phyloP scores from a whole-genome alignment of 208 protist species.

The Trypanosoma platydactyli region DNA sequence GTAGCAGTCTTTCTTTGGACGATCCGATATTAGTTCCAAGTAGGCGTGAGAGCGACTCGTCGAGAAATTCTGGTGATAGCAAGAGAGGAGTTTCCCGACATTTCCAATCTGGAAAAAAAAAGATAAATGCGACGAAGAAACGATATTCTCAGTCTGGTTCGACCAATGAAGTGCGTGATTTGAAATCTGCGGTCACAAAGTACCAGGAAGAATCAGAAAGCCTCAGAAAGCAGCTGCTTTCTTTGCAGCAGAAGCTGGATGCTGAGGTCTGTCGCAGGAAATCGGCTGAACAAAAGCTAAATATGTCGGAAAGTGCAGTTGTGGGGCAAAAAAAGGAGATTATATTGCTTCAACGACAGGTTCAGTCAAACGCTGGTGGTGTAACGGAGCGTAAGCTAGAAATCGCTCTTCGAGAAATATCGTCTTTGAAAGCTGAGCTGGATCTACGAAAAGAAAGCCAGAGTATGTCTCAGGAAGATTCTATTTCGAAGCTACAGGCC shows the following conservation, averaged over 20 bases:
- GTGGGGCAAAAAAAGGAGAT: slow-evolving; percentile 48
- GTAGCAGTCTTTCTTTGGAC: too few species aligned
- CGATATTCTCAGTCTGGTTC: neutral
- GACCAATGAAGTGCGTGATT: slow-evolving; percentile 2
- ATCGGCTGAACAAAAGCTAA: slow-evolving; percentile 29
- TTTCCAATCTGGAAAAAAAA: too few species aligned
- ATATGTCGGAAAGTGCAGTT: slow-evolving; percentile 32
- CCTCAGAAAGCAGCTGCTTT: slow-evolving; percentile 7
- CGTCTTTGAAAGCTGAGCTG: slow-evolving; percentile 12
- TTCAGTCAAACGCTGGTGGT: slow-evolving; percentile 13
- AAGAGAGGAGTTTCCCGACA: too few species aligned
- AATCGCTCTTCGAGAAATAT: slow-evolving; percentile 13
- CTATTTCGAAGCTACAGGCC: slow-evolving; percentile 18
- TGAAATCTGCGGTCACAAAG: neutral
- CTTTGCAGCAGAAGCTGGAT: slow-evolving; percentile 16
- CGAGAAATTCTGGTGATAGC: too few species aligned
- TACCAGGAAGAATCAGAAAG: slow-evolving; percentile 2
- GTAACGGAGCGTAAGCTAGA: slow-evolving; percentile 10
- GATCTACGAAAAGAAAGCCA: neutral
- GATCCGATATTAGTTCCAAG: too few species aligned
- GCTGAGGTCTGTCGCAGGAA: slow-evolving; percentile 13
- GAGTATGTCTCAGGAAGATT: neutral
- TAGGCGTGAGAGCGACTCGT: too few species aligned
- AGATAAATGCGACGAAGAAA: neutral
- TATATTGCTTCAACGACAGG: slow-evolving; percentile 34